These are phyloP conservation scores for Ophiocordyceps camponoti-saundersi DNA, from an alignment of 2,329 filamentous ascomycete species.

Conservation along the genomic window DNA sequence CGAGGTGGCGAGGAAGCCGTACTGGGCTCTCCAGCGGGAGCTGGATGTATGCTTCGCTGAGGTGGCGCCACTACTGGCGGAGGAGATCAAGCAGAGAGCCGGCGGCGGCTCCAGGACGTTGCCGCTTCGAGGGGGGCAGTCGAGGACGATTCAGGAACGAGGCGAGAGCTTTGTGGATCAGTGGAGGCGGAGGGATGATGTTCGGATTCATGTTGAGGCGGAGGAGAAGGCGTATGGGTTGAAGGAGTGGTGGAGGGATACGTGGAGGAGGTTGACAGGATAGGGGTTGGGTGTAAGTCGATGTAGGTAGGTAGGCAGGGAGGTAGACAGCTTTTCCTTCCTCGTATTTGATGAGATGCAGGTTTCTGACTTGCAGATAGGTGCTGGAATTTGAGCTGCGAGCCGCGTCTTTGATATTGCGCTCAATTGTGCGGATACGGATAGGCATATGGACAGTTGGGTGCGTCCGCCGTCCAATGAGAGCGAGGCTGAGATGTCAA, in stretches of 20 bases:
- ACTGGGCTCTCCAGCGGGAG: conserved; percentile 72
- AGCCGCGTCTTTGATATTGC: no score
- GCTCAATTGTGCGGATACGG: no score
- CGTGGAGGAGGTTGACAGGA: conserved; percentile 30
- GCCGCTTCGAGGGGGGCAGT: conserved; percentile 11
- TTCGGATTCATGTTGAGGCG: conserved; percentile 55
- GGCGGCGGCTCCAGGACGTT: conserved; percentile 13
- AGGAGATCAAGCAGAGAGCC: conserved; percentile 56
- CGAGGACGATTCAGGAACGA: conserved; percentile 11
- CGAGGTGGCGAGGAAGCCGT: conserved; percentile 80
- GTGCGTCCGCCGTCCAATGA: no score
- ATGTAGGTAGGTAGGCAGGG: no score
- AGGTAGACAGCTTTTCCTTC: no score
- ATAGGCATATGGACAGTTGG: no score
- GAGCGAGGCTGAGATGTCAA: no score
- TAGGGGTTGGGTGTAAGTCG: not conserved
- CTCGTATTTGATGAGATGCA: no score
- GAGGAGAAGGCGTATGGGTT: conserved; percentile 66
- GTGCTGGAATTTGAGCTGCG: no score
- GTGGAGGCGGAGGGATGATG: conserved; percentile 31
- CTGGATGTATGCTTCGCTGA: conserved; percentile 69
- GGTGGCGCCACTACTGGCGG: conserved; percentile 59
- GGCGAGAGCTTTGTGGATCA: conserved; percentile 40
- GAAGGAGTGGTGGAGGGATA: conserved; percentile 74
- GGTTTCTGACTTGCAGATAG: no score